Conservation (phyloP, 345 rosid species). For the Populus ilicifolia region DNA sequence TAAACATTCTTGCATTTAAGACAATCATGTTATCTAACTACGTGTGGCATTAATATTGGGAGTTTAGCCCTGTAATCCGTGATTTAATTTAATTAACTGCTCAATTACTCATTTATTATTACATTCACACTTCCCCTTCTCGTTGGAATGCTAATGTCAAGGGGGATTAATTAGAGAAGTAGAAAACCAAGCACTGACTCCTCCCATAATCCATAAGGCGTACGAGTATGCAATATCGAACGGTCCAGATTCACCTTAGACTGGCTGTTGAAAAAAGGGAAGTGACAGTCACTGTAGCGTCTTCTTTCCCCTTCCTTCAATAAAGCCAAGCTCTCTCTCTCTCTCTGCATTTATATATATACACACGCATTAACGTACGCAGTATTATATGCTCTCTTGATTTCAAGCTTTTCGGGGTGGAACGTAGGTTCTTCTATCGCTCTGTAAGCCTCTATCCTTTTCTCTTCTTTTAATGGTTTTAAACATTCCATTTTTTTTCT, state of each 20-base stretch:
- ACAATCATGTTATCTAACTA: too few relatives aligned
- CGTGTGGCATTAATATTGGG: too few relatives aligned
- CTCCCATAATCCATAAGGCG: not conserved
- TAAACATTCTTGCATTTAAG: too few relatives aligned
- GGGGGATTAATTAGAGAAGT: too few relatives aligned
- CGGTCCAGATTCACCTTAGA: not conserved
- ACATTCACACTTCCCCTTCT: too few relatives aligned
- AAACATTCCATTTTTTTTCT: not conserved
- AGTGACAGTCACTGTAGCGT: not conserved
- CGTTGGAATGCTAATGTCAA: too few relatives aligned
- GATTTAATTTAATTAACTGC: too few relatives aligned
- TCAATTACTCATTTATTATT: too few relatives aligned
- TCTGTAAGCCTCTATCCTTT: not conserved
- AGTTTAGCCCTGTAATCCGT: too few relatives aligned
- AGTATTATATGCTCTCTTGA: not conserved
- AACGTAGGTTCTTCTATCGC: not conserved
- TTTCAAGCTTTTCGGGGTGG: not conserved
- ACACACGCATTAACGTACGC: not conserved
- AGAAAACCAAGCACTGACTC: not conserved
- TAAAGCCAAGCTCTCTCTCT: not conserved
- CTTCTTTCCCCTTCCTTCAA: not conserved
- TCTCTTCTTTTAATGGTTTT: not conserved
- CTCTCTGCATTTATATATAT: not conserved
- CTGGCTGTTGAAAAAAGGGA: slow-evolving; percentile 6
- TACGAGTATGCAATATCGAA: not conserved